These are phyloP conservation scores for Uncinocarpus reesii DNA, from an alignment of 2,329 filamentous ascomycete genomes.

Conservation along the genomic window DNA sequence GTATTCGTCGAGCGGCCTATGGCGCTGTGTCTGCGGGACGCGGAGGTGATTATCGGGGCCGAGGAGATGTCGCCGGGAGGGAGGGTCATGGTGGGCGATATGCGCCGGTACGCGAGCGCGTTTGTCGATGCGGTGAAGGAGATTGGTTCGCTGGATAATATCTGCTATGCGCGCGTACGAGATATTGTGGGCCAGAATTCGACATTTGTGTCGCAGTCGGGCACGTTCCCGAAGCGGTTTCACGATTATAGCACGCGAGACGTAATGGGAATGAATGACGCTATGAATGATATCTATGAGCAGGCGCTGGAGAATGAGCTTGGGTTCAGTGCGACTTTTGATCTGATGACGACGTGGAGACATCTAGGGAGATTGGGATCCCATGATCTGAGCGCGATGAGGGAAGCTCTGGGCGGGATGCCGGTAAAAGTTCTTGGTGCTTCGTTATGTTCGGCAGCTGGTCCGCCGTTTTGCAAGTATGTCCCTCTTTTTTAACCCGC, in stretches of 20 bases:
- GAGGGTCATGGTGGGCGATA: slow-evolving; percentile 48
- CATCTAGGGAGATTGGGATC: slow-evolving; percentile 41
- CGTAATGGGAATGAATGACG: slow-evolving; percentile 18
- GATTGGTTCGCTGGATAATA: slow-evolving; percentile 39
- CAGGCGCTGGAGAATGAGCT: slow-evolving; percentile 28
- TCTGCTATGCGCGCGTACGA: slow-evolving; percentile 44
- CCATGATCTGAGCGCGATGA: slow-evolving; percentile 46
- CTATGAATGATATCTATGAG: slow-evolving; percentile 21
- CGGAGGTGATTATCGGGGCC: slow-evolving; percentile 39
- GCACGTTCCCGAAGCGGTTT: slow-evolving; percentile 31
- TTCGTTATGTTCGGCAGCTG: slow-evolving; percentile 20
- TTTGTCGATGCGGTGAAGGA: slow-evolving; percentile 47
- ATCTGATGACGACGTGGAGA: slow-evolving; percentile 27
- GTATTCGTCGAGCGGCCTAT: slow-evolving; percentile 51
- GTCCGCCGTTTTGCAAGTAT: slow-evolving; percentile 29
- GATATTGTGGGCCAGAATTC: slow-evolving; percentile 46
- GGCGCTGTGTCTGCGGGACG: slow-evolving; percentile 38
- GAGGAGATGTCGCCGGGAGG: slow-evolving; percentile 32
- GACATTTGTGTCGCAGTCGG: slow-evolving; percentile 25
- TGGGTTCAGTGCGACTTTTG: slow-evolving; percentile 23
- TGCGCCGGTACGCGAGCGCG: slow-evolving; percentile 47
- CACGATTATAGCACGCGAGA: slow-evolving; percentile 31
- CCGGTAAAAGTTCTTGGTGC: slow-evolving; percentile 37
- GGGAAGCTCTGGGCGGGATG: slow-evolving; percentile 41
- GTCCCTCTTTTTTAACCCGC: neutral